These are phyloP conservation scores for Colletotrichum navitas DNA, from an alignment of 2,329 filamentous ascomycete genomes.

Conservation along the genomic window DNA sequence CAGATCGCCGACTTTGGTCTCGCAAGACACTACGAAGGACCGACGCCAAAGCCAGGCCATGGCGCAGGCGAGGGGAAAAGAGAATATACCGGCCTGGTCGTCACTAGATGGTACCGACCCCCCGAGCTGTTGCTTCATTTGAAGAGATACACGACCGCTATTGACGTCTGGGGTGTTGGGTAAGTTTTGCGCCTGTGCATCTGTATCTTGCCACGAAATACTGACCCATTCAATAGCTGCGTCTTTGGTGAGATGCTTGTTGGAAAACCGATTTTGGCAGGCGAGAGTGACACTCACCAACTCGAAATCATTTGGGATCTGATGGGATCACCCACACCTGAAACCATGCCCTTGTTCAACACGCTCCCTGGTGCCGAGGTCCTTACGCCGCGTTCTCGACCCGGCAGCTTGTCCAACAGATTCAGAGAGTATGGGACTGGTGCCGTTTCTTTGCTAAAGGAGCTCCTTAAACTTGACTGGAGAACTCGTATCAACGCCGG, in stretches of 20 bases:
- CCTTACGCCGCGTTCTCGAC: constrained; percentile 71
- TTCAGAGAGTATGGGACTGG: constrained; percentile 82
- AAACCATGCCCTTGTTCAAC: constrained; percentile 93
- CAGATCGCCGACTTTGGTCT: constrained; percentile 98
- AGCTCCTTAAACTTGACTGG: constrained; percentile 92
- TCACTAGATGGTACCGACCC: constrained; percentile 96
- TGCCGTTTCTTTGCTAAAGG: constrained; percentile 83
- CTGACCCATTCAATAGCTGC: constrained; percentile 69
- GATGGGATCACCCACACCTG: constrained; percentile 88
- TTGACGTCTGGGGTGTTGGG: constrained; percentile 99
- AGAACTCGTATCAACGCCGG: constrained; percentile 89
- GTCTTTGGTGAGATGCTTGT: constrained; percentile 98
- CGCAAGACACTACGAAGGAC: constrained; percentile 91
- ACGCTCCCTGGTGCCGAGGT: constrained; percentile 84
- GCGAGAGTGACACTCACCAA: constrained; percentile 90
- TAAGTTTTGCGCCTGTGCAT: constrained; percentile 58
- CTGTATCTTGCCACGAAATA: constrained; percentile 17
- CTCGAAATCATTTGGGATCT: constrained; percentile 94
- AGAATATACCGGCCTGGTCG: constrained; percentile 96
- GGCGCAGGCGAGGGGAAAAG: constrained; percentile 87
- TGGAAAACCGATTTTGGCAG: constrained; percentile 90
- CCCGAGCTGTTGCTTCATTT: constrained; percentile 92
- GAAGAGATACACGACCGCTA: constrained; percentile 93
- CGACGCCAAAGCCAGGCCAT: constrained; percentile 78
- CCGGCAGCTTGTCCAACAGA: constrained; percentile 75